Evolutionary conservation across 169 alveolate genomes (phyloP), one percentile per base, ranked within the genome.

Genomic region (Plasmodium inui): DNA sequence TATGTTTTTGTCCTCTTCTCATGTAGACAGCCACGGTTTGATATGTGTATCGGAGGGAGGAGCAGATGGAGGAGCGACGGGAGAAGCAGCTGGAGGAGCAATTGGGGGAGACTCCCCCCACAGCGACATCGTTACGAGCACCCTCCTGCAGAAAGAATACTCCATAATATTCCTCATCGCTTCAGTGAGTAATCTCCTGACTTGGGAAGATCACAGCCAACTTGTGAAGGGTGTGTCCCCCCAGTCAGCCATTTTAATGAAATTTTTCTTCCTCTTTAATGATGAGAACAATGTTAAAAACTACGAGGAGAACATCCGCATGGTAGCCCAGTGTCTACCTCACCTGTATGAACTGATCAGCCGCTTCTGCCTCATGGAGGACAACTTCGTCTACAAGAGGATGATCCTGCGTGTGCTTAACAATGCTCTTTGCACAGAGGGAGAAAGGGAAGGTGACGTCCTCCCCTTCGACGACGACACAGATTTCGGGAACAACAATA

Each of bases 141-240:
- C 94, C 1, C 72, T 88, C 10, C 80, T 78, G 41, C 94, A 88
- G 73, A 88, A 79, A 12, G 94, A 76, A 34, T 88, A 88, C 30
- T 88, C 94, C 5, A 10, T 79, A 8, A 55, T 88, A 22, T 88
- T 88, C 78, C 46, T 88, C 70, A 26, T 88, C 4, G 12, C 30
- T 6, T 88, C 94, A 1, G 3, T 88, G 19, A 39, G 82, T 34
- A 79, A 79, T 32, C 19, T 88, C 8, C 32, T 88, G 26, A 78
- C 80, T 0, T 78, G 41, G 30, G 89, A 79, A 0, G 94, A 88
- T 14, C 80, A 78, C 7, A 30, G n/a, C 9, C 61, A 61, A 79
- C 79, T 78, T 57, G 30, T 88, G 0, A 88, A 88, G 19, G 76
- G 30, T 19, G n/a, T 26, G 3, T 67, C 76, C 12, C 37, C 76